Base-by-base conservation (phyloP, 495 filamentous ascomycete species). In the Barbatosphaeria neglecta region DNA sequence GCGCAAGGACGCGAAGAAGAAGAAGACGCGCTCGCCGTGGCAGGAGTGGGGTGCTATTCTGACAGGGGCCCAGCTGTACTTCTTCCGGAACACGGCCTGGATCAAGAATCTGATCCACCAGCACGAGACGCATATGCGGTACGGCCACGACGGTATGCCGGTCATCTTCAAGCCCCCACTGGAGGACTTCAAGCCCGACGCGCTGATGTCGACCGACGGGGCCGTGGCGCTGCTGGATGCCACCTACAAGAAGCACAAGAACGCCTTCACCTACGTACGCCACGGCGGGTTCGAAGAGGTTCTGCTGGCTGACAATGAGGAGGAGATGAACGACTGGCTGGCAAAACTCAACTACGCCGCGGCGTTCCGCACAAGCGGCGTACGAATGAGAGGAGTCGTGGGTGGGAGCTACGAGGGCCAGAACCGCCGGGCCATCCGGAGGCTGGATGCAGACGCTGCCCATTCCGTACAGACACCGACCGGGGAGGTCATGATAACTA, bases 1-100 rank as follows among this genome's bases (percentile, higher is more conserved):
- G 92, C 82, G 92, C 15, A 99, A 99, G 61, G 89, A 95, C 45
- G 67, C 77, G 10, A 96, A 94, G 63, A 95, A 86, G 66, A 96
- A 95, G 72, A 88, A 88, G 62, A 83, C 88, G 0, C 76, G 93
- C 27, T 95, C 89, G 1, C 93, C 92, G 1, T 99, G 92, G 92
- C 88, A 95, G 53, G 92, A 97, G 68, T 99, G 92, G 92, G 92
- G 92, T 40, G 90, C 89, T 25, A 79, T 99, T 39, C 73, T 99
- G 18, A 99, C 92, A 6, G 83, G 89, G 22, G 90, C 92, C 13
- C 90, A 96, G 55, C 75, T 99, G 37, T 97, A 94, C 63, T 89
- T 99, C 66, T 99, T 99, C 67, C 79, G 84, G 46, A 95, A 97
- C 56, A 80, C 86, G 17, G 68, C 74, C 10, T 97, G 92, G 92